phyloP scores from a whole-genome alignment of 345 rosid species.

The Boechera retrofracta region DNA sequence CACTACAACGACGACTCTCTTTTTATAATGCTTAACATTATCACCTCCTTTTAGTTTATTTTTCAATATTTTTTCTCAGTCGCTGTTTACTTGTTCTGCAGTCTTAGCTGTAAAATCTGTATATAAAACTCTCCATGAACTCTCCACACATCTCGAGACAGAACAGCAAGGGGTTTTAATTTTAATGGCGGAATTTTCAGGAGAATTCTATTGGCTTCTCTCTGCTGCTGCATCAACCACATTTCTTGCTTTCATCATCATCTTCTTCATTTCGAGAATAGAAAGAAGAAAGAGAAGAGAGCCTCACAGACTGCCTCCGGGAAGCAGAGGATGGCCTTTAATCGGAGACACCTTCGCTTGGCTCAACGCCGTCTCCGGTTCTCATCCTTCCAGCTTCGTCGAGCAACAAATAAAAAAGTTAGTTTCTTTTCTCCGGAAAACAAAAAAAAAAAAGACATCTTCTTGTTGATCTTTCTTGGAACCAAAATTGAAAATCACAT shows the following conservation, averaged over 20 bases:
- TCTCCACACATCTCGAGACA: conserved; percentile 46
- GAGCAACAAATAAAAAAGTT: conserved; percentile 68
- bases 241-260: conserved; percentile 25
- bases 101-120: conserved; percentile 44
- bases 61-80: conserved; percentile 4
- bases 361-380: conserved; percentile 79
- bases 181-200: conserved; percentile 38
- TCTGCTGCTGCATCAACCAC: conserved; percentile 30
- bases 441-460: neutral
- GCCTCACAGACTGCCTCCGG: conserved; percentile 55
- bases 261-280: conserved; percentile 16
- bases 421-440: neutral
- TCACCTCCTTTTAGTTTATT: conserved; percentile 9
- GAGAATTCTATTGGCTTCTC: conserved; percentile 40
- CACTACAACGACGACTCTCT: conserved; percentile 44
- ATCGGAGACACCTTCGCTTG: conserved; percentile 76
- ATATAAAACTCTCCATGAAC: conserved; percentile 44
- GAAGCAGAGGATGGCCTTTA: conserved; percentile 81
- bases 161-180: neutral
- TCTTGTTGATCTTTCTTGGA: too few relatives aligned
- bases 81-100: conserved; percentile 43
- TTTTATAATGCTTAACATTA: conserved; percentile 38
- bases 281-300: conserved; percentile 18
- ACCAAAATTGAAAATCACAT: neutral
- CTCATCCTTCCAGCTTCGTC: conserved; percentile 77